Conservation (phyloP, 108 stramenopile species). For the Asterionellopsis glacialis region DNA sequence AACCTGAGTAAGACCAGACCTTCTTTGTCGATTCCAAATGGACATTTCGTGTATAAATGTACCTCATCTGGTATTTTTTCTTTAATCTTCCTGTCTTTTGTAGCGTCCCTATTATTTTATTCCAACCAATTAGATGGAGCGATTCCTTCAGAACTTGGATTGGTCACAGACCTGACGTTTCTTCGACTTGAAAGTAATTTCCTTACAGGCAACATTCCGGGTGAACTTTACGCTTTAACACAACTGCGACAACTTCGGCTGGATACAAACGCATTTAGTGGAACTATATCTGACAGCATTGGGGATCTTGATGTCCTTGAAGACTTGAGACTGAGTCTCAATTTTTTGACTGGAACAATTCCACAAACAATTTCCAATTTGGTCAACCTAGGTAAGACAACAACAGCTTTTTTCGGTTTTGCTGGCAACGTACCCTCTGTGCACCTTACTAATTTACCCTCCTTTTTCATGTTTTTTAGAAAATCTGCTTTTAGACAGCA, state of each 20-base stretch:
- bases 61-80: not conserved
- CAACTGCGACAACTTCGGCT: constrained; percentile 2
- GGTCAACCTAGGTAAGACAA: constrained; percentile 9
- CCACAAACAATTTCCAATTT: constrained; percentile 18
- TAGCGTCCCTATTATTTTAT: not conserved
- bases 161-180: constrained; percentile 31
- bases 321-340: constrained; percentile 22
- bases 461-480: not conserved
- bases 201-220: constrained; percentile 60
- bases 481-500: constrained; percentile 29
- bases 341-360: constrained; percentile 34
- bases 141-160: constrained; percentile 53
- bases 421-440: too few species aligned
- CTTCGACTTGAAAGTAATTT: constrained; percentile 70
- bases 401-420: too few species aligned
- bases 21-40: not conserved
- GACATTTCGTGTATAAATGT: not conserved
- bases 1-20: constrained; percentile 1
- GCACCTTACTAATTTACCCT: not conserved
- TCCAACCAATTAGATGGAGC: constrained; percentile 33
- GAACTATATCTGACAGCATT: constrained; percentile 19
- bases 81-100: not conserved
- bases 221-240: constrained; percentile 29
- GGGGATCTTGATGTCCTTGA: constrained; percentile 14
- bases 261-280: constrained; percentile 23